A percentile compares a stretch with the other conserved stretches of the same genome.
phyloP scores from a whole-genome alignment of 1,284 basidiomycete species.

The Mrakiaceae sp. region DNA sequence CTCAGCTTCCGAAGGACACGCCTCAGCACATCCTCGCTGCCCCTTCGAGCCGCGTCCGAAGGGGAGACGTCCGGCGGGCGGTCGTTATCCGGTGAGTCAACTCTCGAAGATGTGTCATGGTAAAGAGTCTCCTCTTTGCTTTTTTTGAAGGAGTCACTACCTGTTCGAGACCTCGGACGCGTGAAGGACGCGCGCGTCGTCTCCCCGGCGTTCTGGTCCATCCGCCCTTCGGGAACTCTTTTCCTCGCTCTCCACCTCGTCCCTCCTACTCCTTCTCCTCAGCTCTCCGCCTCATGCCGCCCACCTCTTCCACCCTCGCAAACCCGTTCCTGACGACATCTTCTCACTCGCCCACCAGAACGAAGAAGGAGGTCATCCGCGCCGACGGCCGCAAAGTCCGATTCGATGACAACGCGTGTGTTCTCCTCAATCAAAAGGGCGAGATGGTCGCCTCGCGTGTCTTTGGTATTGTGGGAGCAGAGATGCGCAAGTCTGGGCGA shows the following conservation, averaged over 20 bases:
- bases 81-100: slow-evolving; percentile 62
- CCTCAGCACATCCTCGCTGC: slow-evolving; percentile 46
- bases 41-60: slow-evolving; percentile 47
- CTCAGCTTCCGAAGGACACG: slow-evolving; percentile 19
- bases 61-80: slow-evolving; percentile 86
- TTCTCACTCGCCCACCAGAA: background rate
- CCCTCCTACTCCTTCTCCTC: background rate
- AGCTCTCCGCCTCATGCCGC: background rate
- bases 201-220: too few relatives aligned
- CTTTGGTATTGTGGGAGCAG: slow-evolving; percentile 82
- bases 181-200: too few relatives aligned
- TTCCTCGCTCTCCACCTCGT: background rate
- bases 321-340: background rate
- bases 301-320: background rate
- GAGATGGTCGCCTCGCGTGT: slow-evolving; percentile 95
- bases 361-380: slow-evolving; percentile 57
- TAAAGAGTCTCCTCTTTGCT: too few relatives aligned
- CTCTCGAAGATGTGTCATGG: too few relatives aligned
- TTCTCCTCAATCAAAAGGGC: slow-evolving; percentile 89
- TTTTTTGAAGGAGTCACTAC: too few relatives aligned
- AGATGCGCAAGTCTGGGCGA: slow-evolving; percentile 63
- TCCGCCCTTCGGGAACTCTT: background rate
- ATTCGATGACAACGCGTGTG: slow-evolving; percentile 97
- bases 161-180: too few relatives aligned
- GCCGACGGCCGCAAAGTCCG: slow-evolving; percentile 79